Evolutionary conservation across 2,329 filamentous ascomycete genomes (phyloP).

Genomic region (Xylaria sp.): DNA sequence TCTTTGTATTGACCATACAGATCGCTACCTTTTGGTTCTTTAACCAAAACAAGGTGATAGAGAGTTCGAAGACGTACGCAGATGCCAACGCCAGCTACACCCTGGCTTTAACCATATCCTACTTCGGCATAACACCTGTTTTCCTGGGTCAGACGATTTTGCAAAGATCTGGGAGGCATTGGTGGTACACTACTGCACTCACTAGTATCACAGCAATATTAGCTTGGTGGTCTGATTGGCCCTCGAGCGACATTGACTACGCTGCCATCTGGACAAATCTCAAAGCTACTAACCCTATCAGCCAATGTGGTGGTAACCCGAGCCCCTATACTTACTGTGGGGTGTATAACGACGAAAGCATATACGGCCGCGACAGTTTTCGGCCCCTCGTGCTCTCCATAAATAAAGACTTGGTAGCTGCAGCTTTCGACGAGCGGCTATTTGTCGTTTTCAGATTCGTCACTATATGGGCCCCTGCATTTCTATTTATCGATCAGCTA

Average conservation of each 20-base stretch:
- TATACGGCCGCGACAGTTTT: no score
- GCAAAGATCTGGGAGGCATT: conserved; percentile 1
- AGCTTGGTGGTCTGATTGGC: neutral
- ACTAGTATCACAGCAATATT: neutral
- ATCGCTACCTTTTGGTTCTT: conserved; percentile 10
- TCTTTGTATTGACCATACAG: conserved; percentile 16
- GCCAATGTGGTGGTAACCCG: neutral
- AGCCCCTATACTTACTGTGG: neutral
- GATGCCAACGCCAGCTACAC: neutral
- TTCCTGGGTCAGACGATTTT: conserved; percentile 10
- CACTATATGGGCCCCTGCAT: neutral
- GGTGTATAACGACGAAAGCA: neutral
- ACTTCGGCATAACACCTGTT: neutral
- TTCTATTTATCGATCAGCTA: neutral
- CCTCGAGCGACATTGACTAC: neutral
- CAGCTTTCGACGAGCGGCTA: neutral
- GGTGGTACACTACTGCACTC: conserved; percentile 15
- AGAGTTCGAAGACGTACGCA: neutral
- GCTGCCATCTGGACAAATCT: neutral
- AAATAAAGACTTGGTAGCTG: neutral
- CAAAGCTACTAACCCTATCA: neutral
- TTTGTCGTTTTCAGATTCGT: neutral
- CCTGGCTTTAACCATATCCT: neutral
- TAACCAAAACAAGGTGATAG: neutral
- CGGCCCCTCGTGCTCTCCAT: no score